Percentiles rank a stretch among this genome's conserved stretches.
phyloP scores from a whole-genome alignment of 2,329 filamentous ascomycete genomes.

The Furcasterigmium furcatum region DNA sequence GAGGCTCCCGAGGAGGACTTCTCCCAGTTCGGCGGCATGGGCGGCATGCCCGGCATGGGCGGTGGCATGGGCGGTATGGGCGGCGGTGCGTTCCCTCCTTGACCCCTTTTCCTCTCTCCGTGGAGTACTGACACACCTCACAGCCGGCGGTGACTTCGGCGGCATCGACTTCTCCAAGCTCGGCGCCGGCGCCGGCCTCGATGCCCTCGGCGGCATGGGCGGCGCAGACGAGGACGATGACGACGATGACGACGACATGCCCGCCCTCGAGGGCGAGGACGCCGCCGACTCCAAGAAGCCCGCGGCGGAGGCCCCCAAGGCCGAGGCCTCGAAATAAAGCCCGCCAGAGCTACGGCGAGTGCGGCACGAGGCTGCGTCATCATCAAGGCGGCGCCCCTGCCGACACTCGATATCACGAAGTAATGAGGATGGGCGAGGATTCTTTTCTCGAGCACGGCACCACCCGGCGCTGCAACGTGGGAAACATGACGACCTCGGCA shows the following conservation, averaged over 20 bases:
- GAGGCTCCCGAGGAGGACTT: slow-evolving; percentile 80
- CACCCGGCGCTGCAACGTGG: too few species aligned
- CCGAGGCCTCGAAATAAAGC: slow-evolving; percentile 17
- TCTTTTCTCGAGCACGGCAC: too few species aligned
- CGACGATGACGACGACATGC: slow-evolving; percentile 80
- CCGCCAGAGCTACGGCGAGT: slow-evolving; percentile 8
- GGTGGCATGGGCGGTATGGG: slow-evolving; percentile 42
- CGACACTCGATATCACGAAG: not conserved
- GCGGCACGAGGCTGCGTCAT: too few species aligned
- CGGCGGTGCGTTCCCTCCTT: slow-evolving; percentile 14
- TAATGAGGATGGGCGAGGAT: not conserved
- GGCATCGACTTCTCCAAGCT: slow-evolving; percentile 96
- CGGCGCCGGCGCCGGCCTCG: slow-evolving; percentile 53
- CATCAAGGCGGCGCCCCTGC: too few species aligned
- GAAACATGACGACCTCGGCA: too few species aligned
- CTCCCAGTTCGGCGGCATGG: slow-evolving; percentile 64
- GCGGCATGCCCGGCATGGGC: slow-evolving; percentile 62
- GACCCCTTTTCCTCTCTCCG: too few species aligned
- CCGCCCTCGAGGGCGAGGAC: slow-evolving; percentile 68
- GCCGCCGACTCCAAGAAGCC: slow-evolving; percentile 34
- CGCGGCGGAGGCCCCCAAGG: slow-evolving; percentile 37
- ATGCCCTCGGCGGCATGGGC: slow-evolving; percentile 24
- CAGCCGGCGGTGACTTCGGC: slow-evolving; percentile 65
- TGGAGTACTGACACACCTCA: too few species aligned
- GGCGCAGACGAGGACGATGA: slow-evolving; percentile 47